A percentile compares a stretch with the other conserved stretches of the same genome.
Conservation (phyloP, 2,329 filamentous ascomycete genomes). For the Claviceps quebecensis region DNA sequence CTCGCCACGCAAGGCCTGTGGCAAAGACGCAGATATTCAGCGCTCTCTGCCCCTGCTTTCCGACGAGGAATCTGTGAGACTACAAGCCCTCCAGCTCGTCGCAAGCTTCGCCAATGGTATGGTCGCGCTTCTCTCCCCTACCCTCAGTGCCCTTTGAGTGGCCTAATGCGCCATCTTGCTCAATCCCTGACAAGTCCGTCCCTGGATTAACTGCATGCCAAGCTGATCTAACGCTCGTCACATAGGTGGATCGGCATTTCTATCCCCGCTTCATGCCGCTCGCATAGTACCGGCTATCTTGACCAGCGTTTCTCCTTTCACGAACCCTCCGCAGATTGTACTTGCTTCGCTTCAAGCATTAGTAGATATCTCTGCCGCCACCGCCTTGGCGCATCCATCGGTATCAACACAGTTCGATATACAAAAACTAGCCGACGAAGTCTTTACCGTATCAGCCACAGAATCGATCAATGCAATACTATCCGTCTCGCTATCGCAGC, state of each 20-base stretch:
- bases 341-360: conserved; percentile 62
- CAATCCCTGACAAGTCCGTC: not conserved
- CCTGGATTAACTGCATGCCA: not conserved
- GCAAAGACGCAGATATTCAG: conserved; percentile 24
- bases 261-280: conserved; percentile 57
- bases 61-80: conserved; percentile 51
- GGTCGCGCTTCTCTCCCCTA: conserved; percentile 7
- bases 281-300: conserved; percentile 57
- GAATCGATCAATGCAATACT: conserved; percentile 53
- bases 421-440: conserved; percentile 41
- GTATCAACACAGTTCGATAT: conserved; percentile 33
- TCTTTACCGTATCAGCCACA: conserved; percentile 52
- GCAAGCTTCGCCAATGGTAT: conserved; percentile 74
- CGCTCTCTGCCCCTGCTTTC: conserved; percentile 27
- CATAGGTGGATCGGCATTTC: conserved; percentile 65
- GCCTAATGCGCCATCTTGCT: not conserved
- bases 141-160: not conserved
- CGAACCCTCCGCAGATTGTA: conserved; percentile 51
- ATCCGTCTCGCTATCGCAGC: conserved; percentile 36
- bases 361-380: conserved; percentile 54
- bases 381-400: conserved; percentile 38
- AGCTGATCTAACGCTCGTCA: conserved; percentile 22
- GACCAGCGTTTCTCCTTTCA: conserved; percentile 49
- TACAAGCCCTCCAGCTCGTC: conserved; percentile 75
- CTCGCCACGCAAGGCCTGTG: conserved; percentile 20